Evolutionary conservation across 108 stramenopile species (phyloP), one percentile per base, ranked within the genome.

Genomic region (Nannochloropsis gaditana): DNA sequence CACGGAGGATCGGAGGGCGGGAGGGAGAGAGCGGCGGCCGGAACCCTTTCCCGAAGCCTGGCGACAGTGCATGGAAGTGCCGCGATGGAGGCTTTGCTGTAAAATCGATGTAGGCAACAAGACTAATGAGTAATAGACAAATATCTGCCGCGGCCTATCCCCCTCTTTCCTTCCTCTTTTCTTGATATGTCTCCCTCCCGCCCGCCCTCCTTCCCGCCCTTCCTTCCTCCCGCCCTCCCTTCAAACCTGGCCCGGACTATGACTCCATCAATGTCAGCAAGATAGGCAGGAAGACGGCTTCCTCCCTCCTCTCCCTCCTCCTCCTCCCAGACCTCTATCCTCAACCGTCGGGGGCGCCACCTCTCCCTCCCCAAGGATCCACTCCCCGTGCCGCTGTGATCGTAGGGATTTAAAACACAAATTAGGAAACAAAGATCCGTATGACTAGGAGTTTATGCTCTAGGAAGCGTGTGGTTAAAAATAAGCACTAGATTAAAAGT

Each of bases 261-360:
- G 0, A 50, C 47, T 50, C 47, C 47, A 50, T 50, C 47, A 15
- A 50, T 1, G 11, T 15, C 47, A 11, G 10, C 47, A 11, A 15
- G 47, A 15, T 50, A 50, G 47, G 47, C 15, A 50, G 10, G 10
- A 50, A 10, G 11, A 11, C 15, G 10, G 59, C 59, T 73, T 6
- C 59, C 59, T 73, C 59, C 59, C 59, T 50, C 47, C 47, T 50
- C 59, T n/a, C n/a, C 59, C 59, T 73, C 59, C 19, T 73, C 59
- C n/a, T 73, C 2, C 19, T 73, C 59, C 59, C 59, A 73, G 59
- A 73, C 59, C n/a, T 73, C 59, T 2, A 73, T 73, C n/a, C 59
- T 3, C 2, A 73, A 15, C 15, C 19, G 59, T n/a, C 6, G 6
- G n/a, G 59, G 59, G 19, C 59, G 59, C 3, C 0, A 2, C n/a